phyloP scores from a whole-genome alignment of 805 yeast species.

The Geotrichum ghanense region DNA sequence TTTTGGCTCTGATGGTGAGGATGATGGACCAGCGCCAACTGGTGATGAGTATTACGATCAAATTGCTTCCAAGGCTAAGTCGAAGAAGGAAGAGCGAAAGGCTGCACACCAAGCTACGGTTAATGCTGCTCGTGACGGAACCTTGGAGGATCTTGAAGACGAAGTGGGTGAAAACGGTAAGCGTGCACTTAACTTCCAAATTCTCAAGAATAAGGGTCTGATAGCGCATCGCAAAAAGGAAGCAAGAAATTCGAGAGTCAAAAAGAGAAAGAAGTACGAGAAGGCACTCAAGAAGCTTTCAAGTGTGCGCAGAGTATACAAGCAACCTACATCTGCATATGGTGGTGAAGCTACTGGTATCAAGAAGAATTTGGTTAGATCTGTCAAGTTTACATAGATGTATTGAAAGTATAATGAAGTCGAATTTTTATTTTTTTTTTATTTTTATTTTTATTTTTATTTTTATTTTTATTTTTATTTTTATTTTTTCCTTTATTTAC shows the following conservation, averaged over 20 bases:
- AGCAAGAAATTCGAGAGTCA: slow-evolving; percentile 89
- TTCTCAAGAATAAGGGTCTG: slow-evolving; percentile 90
- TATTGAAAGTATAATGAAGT: too few species aligned
- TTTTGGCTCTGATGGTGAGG: slow-evolving; percentile 34
- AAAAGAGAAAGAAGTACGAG: slow-evolving; percentile 96
- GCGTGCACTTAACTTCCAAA: slow-evolving; percentile 91
- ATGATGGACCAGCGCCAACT: slow-evolving; percentile 31
- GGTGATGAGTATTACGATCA: slow-evolving; percentile 50
- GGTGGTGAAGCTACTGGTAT: slow-evolving; percentile 96
- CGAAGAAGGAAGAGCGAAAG: slow-evolving; percentile 43
- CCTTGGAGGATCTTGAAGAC: slow-evolving; percentile 53
- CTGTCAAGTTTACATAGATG: slow-evolving; percentile 53
- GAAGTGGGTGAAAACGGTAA: slow-evolving; percentile 66
- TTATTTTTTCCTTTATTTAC: too few species aligned
- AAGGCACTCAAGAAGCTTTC: slow-evolving; percentile 87
- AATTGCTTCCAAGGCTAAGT: slow-evolving; percentile 36
- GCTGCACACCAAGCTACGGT: slow-evolving; percentile 61
- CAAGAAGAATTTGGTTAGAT: slow-evolving; percentile 82
- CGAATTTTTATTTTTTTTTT: too few species aligned
- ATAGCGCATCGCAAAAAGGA: slow-evolving; percentile 91
- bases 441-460: too few species aligned
- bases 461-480: too few species aligned
- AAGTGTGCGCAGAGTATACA: slow-evolving; percentile 83
- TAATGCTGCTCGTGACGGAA: slow-evolving; percentile 76
- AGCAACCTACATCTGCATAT: slow-evolving; percentile 64